phyloP scores from a whole-genome alignment of 768 basidiomycete species.

The Boletus rufocinnamomeus region DNA sequence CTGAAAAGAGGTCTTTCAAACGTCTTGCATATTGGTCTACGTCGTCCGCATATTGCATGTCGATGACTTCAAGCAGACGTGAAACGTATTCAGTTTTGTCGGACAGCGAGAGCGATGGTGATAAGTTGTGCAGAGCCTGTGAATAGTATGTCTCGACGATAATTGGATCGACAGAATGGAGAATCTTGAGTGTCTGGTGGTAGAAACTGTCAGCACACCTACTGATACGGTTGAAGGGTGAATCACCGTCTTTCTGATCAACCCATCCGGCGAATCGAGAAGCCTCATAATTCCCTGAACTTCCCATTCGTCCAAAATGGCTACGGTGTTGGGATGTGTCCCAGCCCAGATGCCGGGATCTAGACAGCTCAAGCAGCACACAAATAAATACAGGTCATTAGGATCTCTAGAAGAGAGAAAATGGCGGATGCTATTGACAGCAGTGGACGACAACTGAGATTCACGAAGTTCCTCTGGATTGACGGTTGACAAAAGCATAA shows the following conservation, averaged over 20 bases:
- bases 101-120: slow-evolving; percentile 33
- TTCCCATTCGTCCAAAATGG: slow-evolving; percentile 68
- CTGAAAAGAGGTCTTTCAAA: slow-evolving; percentile 44
- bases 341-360: slow-evolving; percentile 72
- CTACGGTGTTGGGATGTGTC: slow-evolving; percentile 46
- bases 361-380: slow-evolving; percentile 61
- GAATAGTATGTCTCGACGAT: slow-evolving; percentile 60
- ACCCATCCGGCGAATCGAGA: slow-evolving; percentile 58
- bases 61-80: slow-evolving; percentile 58
- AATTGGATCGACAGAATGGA: slow-evolving; percentile 56
- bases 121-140: slow-evolving; percentile 42
- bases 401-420: slow-evolving; percentile 58
- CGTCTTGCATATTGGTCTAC: slow-evolving; percentile 59
- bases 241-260: slow-evolving; percentile 60
- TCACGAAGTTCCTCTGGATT: slow-evolving; percentile 20
- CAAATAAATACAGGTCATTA: slow-evolving; percentile 66
- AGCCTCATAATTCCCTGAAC: slow-evolving; percentile 72
- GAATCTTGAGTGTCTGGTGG: slow-evolving; percentile 58
- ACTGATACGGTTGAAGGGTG: background rate
- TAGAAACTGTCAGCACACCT: slow-evolving; percentile 8
- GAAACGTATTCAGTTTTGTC: slow-evolving; percentile 45
- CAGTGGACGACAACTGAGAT: slow-evolving; percentile 20
- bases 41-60: slow-evolving; percentile 47
- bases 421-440: slow-evolving; percentile 52
- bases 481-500: slow-evolving; percentile 34